phyloP scores from a whole-genome alignment of 192 early-diverging fungal species.

The Chytriomyces confervae region DNA sequence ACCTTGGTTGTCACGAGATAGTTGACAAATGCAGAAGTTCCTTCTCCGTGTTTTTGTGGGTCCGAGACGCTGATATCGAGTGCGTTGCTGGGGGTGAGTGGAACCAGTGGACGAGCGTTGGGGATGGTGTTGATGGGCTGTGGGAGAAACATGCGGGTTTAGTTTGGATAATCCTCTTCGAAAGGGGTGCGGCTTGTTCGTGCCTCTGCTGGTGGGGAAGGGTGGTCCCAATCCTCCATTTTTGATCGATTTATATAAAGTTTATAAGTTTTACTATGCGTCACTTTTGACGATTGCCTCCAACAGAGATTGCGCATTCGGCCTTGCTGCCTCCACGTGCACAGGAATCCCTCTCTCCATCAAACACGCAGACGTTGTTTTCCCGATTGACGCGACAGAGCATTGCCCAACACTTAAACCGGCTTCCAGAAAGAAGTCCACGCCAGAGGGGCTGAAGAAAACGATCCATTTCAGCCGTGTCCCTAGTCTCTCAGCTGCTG shows the following conservation, averaged over 20 bases:
- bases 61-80: constrained; percentile 71
- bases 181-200: no score
- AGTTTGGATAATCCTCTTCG: no score
- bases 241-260: no score
- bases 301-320: constrained; percentile 30
- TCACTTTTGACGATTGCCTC: constrained; percentile 18
- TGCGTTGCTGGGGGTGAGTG: constrained; percentile 21
- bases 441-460: constrained; percentile 66
- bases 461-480: constrained; percentile 51
- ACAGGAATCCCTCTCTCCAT: constrained; percentile 22
- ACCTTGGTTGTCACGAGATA: constrained; percentile 85
- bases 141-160: no score
- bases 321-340: constrained; percentile 41
- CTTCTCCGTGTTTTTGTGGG: constrained; percentile 90
- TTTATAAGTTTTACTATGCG: neutral
- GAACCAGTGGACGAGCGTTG: neutral
- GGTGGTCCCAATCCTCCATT: no score
- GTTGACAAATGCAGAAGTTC: constrained; percentile 78
- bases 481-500: neutral
- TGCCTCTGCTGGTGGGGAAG: no score
- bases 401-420: constrained; percentile 7
- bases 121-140: no score
- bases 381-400: constrained; percentile 54
- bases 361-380: constrained; percentile 51
- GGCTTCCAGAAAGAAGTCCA: constrained; percentile 43